Evolutionary conservation across 257 asterid species (phyloP).

Genomic region (Mentha longifolia): DNA sequence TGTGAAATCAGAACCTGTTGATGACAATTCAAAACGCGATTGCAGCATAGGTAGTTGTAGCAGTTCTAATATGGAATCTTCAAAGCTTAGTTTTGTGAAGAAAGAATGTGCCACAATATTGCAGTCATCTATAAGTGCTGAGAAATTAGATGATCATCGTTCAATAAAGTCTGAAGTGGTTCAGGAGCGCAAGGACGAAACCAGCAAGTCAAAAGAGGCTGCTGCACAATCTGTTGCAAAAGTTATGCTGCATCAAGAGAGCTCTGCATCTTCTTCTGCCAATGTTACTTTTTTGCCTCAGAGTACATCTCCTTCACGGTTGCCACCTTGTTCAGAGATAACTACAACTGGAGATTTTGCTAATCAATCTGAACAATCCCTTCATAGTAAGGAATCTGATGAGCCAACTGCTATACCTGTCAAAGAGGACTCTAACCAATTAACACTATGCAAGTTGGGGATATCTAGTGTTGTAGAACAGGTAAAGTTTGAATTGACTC

Average conservation of each 20-base stretch:
- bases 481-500: constrained; percentile 33
- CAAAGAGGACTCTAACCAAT: constrained; percentile 35
- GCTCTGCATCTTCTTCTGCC: constrained; percentile 61
- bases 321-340: constrained; percentile 56
- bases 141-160: constrained; percentile 44
- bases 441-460: constrained; percentile 38
- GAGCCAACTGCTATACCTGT: constrained; percentile 39
- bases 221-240: constrained; percentile 41
- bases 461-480: constrained; percentile 39
- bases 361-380: constrained; percentile 54
- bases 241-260: constrained; percentile 58
- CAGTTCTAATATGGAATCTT: constrained; percentile 41
- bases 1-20: constrained; percentile 75
- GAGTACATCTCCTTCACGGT: constrained; percentile 40
- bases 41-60: constrained; percentile 47
- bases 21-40: constrained; percentile 47
- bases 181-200: constrained; percentile 40
- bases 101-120: constrained; percentile 45
- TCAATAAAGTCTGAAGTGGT: constrained; percentile 63
- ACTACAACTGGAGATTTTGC: constrained; percentile 45
- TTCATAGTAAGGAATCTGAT: constrained; percentile 47
- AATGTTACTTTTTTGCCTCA: background rate
- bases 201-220: constrained; percentile 31
- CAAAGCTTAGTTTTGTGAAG: constrained; percentile 46
- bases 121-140: constrained; percentile 37